Percentiles rank a stretch among this genome's conserved stretches.
These are phyloP conservation scores for Rubroshorea leprosula DNA, from an alignment of 345 rosid genomes.

Conservation along the genomic window DNA sequence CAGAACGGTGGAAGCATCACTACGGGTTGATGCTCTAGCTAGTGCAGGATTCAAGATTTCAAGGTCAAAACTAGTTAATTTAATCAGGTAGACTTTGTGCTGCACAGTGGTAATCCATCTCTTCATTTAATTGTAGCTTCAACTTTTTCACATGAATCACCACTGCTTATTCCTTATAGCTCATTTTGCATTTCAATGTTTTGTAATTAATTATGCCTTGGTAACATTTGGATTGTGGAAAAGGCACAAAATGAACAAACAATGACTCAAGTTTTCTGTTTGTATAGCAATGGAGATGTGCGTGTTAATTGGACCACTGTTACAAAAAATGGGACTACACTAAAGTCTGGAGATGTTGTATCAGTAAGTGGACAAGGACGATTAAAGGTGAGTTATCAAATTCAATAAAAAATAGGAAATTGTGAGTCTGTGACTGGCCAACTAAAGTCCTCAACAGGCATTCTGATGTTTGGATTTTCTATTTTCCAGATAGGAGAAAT, in stretches of 20 bases:
- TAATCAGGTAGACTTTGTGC: constrained; percentile 53
- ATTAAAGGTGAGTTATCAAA: constrained; percentile 44
- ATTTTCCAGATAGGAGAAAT: constrained; percentile 67
- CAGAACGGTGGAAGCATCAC: constrained; percentile 77
- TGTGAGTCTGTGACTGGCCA: not conserved
- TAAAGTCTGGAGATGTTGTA: constrained; percentile 77
- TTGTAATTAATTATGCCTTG: too few species aligned
- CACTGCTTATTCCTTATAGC: not conserved
- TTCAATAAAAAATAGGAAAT: too few species aligned
- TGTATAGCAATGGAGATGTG: constrained; percentile 60
- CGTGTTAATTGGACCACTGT: constrained; percentile 77
- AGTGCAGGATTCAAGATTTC: constrained; percentile 98
- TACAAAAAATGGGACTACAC: constrained; percentile 63
- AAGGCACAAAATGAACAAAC: not conserved
- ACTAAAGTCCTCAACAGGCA: not conserved
- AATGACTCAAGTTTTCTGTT: not conserved
- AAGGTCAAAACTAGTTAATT: constrained; percentile 68
- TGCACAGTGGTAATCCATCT: not conserved
- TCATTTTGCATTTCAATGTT: not conserved
- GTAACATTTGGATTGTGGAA: not conserved
- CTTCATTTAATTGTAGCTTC: not conserved
- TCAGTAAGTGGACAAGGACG: constrained; percentile 92
- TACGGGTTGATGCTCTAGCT: constrained; percentile 89
- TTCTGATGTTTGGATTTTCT: constrained; percentile 8
- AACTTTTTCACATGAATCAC: too few species aligned